Base-by-base conservation (phyloP, 2,329 filamentous ascomycete species). In the Xylariaceae sp. region DNA sequence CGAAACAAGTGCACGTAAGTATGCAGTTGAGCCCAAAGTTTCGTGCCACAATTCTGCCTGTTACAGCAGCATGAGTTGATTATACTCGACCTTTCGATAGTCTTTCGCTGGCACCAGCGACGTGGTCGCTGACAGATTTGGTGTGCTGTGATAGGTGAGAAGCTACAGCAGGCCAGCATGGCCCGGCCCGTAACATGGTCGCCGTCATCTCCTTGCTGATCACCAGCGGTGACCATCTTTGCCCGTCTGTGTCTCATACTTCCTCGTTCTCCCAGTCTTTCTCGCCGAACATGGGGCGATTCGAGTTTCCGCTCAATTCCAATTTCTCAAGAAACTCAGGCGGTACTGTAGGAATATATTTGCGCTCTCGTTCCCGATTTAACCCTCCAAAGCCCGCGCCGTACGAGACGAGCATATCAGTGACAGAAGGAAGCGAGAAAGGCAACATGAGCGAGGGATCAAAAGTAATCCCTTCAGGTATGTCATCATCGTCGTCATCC, bases 321-420 rank as follows among this genome's bases (percentile, higher is more conserved):
- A 98, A 73, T 68, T 89, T 95, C 46, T 85, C 81, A 46, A 98
- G 70, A 59, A 97, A 95, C 66, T 98, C 93, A 0, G 90, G 85
- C 15, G 93, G 91, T 39, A 98, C 87, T 0, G 88, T 95, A 2
- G 93, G 93, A 34, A 95, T 94, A 63, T 98, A 98, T 67, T 95
- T 95, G 51, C 89, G 77, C 64, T 94, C 93, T 42, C 89, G 77
- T 65, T 97, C 93, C 48, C 86, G 78, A 67, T 98, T 95, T 35
- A 93, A 72, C 0, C 93, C 93, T 4, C 93, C 93, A 57, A 97
- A 93, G 0, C 93, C 93, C 11, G 93, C 90, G 1, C 93, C 93
- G 57, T 94, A 98, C 51, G 84, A 91, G 36, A 98, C 81, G 36
- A 97, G 76, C 93, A 98, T 98, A 63, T 98, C 93, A 19, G 90